Conservation (phyloP, 176 grass and related monocot species). For the Oryza meyeriana region DNA sequence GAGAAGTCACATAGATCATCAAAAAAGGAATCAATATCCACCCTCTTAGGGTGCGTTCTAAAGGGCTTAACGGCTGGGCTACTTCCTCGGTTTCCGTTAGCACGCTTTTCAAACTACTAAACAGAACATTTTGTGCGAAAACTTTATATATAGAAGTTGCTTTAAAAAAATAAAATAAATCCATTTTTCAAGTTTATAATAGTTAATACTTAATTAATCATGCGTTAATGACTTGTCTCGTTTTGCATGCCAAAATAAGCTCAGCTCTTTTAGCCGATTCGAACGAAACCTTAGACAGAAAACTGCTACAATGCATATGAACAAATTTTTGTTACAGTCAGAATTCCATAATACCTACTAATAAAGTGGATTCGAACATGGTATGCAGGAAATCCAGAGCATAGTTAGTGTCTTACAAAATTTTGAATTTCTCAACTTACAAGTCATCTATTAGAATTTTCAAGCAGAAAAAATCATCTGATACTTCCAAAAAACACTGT, state of each 20-base stretch:
- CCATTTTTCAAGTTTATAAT: too few species aligned
- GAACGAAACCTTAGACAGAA: background rate
- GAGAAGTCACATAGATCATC: conserved; percentile 30
- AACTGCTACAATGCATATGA: background rate
- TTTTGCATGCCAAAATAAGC: too few species aligned
- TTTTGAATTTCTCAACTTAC: background rate
- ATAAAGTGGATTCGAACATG: background rate
- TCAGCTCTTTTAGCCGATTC: too few species aligned
- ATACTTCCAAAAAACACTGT: background rate
- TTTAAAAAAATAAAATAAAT: too few species aligned
- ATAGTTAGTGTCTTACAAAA: background rate
- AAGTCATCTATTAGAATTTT: background rate
- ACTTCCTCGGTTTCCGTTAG: too few species aligned
- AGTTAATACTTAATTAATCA: too few species aligned
- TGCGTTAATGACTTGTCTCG: too few species aligned
- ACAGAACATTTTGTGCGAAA: too few species aligned
- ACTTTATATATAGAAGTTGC: too few species aligned
- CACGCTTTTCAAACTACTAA: too few species aligned
- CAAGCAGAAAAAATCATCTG: conserved; percentile 1
- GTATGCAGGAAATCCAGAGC: background rate
- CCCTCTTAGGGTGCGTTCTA: background rate
- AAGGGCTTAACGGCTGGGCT: too few species aligned
- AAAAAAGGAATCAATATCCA: conserved; percentile 2
- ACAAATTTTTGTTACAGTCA: background rate
- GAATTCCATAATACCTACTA: background rate